A percentile compares a stretch with the other conserved stretches of the same genome.
Evolutionary conservation across 192 early-diverging fungal species (phyloP).

Genomic region (Geosiphon pyriformis): DNA sequence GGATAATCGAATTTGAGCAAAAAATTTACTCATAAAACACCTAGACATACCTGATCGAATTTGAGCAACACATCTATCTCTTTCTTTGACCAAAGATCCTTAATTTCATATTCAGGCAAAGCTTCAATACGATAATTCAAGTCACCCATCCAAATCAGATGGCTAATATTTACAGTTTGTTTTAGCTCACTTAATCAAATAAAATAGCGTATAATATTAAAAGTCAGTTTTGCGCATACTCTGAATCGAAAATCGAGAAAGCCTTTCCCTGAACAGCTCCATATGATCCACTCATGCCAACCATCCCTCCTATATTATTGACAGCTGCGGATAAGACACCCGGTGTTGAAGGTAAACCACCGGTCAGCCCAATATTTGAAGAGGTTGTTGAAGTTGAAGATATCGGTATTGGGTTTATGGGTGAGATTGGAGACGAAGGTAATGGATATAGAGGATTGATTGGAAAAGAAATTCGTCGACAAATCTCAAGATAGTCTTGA

Average conservation of each 20-base stretch:
- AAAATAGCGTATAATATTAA: too few relatives aligned
- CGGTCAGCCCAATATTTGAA: neutral
- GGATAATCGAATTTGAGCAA: conserved; percentile 81
- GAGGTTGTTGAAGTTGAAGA: conserved; percentile 10
- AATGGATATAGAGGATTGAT: conserved; percentile 1
- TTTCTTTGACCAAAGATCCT: conserved; percentile 44
- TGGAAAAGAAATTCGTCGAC: conserved; percentile 62
- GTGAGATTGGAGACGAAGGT: neutral
- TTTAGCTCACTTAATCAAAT: too few relatives aligned
- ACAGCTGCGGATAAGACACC: neutral
- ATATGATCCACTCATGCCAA: conserved; percentile 25
- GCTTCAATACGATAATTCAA: conserved; percentile 84
- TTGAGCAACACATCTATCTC: conserved; percentile 62
- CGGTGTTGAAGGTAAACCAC: neutral
- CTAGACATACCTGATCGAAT: conserved; percentile 81
- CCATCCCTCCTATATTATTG: conserved; percentile 10
- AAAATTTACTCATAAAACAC: too few relatives aligned
- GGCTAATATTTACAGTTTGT: conserved; percentile 46
- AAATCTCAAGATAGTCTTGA: conserved; percentile 83
- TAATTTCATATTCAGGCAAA: conserved; percentile 57
- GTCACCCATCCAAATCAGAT: conserved; percentile 90
- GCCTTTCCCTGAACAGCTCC: neutral
- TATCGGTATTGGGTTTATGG: neutral
- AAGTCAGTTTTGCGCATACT: too few relatives aligned
- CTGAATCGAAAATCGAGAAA: conserved; percentile 60